Evolutionary conservation across 148 eudicot species (phyloP).

Genomic region (Camellia lanceoleosa): DNA sequence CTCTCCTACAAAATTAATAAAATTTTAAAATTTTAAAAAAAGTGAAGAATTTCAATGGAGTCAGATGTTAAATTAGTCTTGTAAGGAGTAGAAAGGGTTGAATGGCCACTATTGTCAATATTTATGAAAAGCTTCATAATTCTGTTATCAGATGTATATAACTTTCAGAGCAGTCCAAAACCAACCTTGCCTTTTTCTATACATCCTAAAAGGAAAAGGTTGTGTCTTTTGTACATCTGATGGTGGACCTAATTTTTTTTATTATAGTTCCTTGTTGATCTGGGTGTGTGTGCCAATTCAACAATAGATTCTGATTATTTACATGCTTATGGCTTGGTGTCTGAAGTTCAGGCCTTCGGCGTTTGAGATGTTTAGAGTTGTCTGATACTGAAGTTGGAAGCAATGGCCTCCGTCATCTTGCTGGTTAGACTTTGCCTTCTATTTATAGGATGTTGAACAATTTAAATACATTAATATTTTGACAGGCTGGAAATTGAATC

Average conservation of each 20-base stretch:
- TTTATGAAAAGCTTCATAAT: neutral
- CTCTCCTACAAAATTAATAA: neutral
- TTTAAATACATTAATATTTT: no score
- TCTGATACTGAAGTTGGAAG: constrained; percentile 97
- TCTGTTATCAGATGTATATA: neutral
- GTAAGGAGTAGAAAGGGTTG: neutral
- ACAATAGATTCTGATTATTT: neutral
- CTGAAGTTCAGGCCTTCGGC: constrained; percentile 52
- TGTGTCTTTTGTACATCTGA: neutral
- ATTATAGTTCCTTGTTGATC: neutral
- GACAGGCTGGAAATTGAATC: neutral
- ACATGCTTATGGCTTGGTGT: neutral
- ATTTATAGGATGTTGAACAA: neutral
- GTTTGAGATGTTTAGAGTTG: constrained; percentile 70
- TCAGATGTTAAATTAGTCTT: neutral
- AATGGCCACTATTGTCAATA: neutral
- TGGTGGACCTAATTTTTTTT: neutral
- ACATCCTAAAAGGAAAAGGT: neutral
- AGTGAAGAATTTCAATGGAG: neutral
- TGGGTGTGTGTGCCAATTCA: neutral
- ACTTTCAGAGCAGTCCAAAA: neutral
- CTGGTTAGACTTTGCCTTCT: constrained; percentile 45
- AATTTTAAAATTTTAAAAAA: neutral
- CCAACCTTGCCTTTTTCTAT: neutral
- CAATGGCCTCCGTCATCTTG: constrained; percentile 68